Conservation (phyloP, 768 basidiomycete genomes). For the Macrolepiota albuminosa region DNA sequence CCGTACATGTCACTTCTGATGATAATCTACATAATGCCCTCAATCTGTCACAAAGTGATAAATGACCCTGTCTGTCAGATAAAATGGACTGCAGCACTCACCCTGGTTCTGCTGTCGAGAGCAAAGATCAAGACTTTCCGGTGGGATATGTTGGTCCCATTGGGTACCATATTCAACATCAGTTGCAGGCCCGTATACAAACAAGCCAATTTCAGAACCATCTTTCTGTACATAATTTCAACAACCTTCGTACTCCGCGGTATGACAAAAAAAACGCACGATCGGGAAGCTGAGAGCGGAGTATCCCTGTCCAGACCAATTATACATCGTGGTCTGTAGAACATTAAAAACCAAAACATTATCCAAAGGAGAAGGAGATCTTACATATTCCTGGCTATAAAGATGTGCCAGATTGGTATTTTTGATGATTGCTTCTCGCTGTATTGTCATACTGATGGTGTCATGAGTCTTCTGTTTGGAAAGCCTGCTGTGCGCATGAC, state of each 20-base stretch:
- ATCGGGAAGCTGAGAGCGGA: no score
- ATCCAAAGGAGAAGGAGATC: not conserved
- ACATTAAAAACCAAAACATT: not conserved
- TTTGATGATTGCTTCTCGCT: conserved; percentile 29
- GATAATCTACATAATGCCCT: conserved; percentile 32
- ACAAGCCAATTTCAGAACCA: no score
- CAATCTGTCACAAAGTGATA: conserved; percentile 21
- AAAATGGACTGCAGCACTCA: conserved; percentile 14
- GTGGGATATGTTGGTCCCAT: conserved; percentile 23
- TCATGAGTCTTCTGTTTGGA: not conserved
- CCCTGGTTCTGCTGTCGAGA: conserved; percentile 33
- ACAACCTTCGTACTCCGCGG: no score
- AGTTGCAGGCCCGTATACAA: conserved; percentile 20
- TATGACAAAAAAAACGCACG: no score
- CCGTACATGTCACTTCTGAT: conserved; percentile 27
- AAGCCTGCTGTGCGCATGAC: not conserved
- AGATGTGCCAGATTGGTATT: conserved; percentile 36
- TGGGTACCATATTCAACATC: conserved; percentile 21
- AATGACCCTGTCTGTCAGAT: not conserved
- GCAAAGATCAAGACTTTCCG: conserved; percentile 23
- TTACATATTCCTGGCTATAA: conserved; percentile 20
- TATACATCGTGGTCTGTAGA: conserved; percentile 21
- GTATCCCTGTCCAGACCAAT: conserved; percentile 30
- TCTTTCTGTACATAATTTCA: no score
- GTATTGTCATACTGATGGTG: conserved; percentile 31